Conservation (phyloP, 1,139 yeast species). For the Magnusiomyces paraingens region DNA sequence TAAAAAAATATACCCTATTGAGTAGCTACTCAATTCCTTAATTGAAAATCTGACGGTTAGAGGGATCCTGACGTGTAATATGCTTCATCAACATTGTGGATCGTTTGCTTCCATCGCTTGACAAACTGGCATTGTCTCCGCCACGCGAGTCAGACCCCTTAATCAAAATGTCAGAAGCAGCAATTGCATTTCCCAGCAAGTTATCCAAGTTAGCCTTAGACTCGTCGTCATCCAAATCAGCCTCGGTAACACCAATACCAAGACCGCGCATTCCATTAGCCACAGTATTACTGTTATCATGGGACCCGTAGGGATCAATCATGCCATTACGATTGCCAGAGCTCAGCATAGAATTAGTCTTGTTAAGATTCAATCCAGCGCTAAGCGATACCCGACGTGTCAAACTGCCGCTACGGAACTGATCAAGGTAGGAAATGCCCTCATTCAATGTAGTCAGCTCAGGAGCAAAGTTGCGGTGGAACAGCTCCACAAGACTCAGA, state of each 20-base stretch:
- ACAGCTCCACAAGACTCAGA: conserved; percentile 56
- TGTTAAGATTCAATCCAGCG: conserved; percentile 9
- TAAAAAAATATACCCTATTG: no score
- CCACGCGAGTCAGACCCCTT: conserved; percentile 13
- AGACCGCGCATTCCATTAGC: neutral
- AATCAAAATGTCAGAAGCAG: conserved; percentile 17
- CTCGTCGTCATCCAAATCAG: conserved; percentile 10
- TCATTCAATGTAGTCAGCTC: conserved; percentile 47
- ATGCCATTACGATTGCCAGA: neutral
- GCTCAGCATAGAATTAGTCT: conserved; percentile 2
- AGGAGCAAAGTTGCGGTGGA: conserved; percentile 57
- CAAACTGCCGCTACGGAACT: conserved; percentile 14
- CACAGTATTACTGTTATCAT: neutral
- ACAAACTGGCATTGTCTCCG: conserved; percentile 9
- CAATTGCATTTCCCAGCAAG: conserved; percentile 18
- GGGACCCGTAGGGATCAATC: no score
- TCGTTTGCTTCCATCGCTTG: conserved; percentile 10
- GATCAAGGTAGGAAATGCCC: conserved; percentile 20
- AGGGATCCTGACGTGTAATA: conserved; percentile 7
- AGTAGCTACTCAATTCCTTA: conserved; percentile 3
- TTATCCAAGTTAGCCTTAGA: conserved; percentile 15
- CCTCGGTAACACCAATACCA: neutral
- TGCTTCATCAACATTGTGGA: conserved; percentile 11
- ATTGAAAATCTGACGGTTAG: conserved; percentile 12
- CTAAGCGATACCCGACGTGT: conserved; percentile 12